These are phyloP conservation scores for Diplocarpon mali DNA, from an alignment of 2,329 filamentous ascomycete species.

Conservation along the genomic window DNA sequence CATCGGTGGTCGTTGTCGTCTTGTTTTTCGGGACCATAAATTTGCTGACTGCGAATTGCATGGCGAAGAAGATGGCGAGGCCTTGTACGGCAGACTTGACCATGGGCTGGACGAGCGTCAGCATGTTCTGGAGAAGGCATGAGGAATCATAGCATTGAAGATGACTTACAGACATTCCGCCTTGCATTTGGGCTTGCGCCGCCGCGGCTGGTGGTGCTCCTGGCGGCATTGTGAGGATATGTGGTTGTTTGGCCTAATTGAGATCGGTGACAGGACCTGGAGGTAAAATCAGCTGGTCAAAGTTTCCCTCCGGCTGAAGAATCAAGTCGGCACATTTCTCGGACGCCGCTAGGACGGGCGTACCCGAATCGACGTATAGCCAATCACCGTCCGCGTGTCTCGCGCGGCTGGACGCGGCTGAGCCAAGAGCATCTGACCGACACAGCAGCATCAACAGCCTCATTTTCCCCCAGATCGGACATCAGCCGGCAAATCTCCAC, in stretches of 20 bases:
- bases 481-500: background rate
- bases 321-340: background rate
- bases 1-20: conserved; percentile 35
- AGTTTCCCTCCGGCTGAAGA: no score
- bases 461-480: background rate
- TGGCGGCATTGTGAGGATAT: conserved; percentile 24
- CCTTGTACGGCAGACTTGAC: conserved; percentile 36
- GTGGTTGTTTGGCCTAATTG: background rate
- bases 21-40: conserved; percentile 36
- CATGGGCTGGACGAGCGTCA: conserved; percentile 17
- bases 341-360: background rate
- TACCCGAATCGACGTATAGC: background rate
- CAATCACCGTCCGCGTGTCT: conserved; percentile 7
- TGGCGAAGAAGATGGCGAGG: conserved; percentile 42
- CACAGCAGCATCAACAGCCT: no score
- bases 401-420: conserved; percentile 7
- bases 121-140: background rate
- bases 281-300: background rate
- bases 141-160: background rate
- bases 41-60: conserved; percentile 47
- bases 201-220: conserved; percentile 23
- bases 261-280: background rate
- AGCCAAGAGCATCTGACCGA: background rate
- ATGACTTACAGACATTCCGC: conserved; percentile 25
- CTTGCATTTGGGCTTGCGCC: conserved; percentile 21